Evolutionary conservation across 306 rosid species (phyloP).

Genomic region (Begonia peltatifolia): DNA sequence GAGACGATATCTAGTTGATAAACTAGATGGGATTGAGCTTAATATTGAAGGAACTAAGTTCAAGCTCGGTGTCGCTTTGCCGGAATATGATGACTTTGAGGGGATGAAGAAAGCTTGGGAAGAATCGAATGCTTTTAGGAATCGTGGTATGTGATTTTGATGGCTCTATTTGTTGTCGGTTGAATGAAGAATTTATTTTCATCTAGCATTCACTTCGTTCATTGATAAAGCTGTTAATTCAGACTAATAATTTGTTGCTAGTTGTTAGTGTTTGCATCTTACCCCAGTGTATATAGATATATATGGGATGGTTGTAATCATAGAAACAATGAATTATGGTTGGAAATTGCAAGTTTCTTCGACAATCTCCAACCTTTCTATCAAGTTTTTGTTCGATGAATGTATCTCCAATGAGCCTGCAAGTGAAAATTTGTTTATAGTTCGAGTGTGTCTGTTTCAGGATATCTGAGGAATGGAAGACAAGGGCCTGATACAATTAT

Average conservation of each 20-base stretch:
- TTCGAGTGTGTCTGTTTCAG: slow-evolving; percentile 11
- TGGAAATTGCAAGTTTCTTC: too few relatives aligned
- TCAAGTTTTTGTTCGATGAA: background rate
- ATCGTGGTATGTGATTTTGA: slow-evolving; percentile 26
- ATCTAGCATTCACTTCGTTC: too few relatives aligned
- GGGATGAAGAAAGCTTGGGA: slow-evolving; percentile 56
- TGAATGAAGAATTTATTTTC: too few relatives aligned
- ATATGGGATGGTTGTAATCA: too few relatives aligned
- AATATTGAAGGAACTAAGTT: slow-evolving; percentile 64
- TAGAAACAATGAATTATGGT: too few relatives aligned
- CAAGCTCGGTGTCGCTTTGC: slow-evolving; percentile 35
- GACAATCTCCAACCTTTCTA: too few relatives aligned
- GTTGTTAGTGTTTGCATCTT: too few relatives aligned
- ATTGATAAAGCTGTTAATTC: too few relatives aligned
- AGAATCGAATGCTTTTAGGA: slow-evolving; percentile 42
- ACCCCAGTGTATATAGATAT: too few relatives aligned
- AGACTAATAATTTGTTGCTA: too few relatives aligned
- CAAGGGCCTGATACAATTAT: slow-evolving; percentile 61
- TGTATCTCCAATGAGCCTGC: background rate
- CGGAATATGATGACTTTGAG: slow-evolving; percentile 47
- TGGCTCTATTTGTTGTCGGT: background rate
- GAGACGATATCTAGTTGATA: slow-evolving; percentile 42
- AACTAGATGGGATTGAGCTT: slow-evolving; percentile 62
- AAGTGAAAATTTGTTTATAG: background rate
- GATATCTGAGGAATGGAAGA: slow-evolving; percentile 34